phyloP scores from a whole-genome alignment of 2,329 filamentous ascomycete species.

The Aureobasidium sp. region DNA sequence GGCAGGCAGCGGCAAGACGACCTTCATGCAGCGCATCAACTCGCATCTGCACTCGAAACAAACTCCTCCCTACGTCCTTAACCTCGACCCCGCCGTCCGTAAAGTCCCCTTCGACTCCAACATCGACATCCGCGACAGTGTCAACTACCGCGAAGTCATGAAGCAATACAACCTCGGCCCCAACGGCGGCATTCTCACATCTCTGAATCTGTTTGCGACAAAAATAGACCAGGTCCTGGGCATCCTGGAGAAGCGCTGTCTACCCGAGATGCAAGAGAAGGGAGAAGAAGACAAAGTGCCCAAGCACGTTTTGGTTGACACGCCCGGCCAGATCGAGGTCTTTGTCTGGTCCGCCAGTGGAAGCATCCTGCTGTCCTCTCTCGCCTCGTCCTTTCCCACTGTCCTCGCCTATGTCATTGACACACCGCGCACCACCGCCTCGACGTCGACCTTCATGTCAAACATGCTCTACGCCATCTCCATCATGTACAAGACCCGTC shows the following conservation, averaged over 20 bases:
- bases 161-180: constrained; percentile 97
- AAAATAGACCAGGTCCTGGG: constrained; percentile 93
- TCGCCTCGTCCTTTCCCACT: constrained; percentile 91
- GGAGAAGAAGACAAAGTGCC: constrained; percentile 28
- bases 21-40: constrained; percentile 98
- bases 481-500: constrained; percentile 96
- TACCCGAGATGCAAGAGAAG: constrained; percentile 18
- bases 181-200: constrained; percentile 94
- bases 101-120: constrained; percentile 93
- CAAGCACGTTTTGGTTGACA: constrained; percentile 85
- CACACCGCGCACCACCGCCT: constrained; percentile 79
- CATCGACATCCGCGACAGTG: constrained; percentile 96
- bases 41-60: constrained; percentile 66
- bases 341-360: constrained; percentile 98
- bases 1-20: constrained; percentile 98
- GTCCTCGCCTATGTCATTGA: constrained; percentile 97
- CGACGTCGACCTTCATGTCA: constrained; percentile 96
- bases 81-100: constrained; percentile 90
- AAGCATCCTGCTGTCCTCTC: constrained; percentile 83
- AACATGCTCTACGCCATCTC: constrained; percentile 99
- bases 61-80: constrained; percentile 85
- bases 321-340: constrained; percentile 95
- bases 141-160: constrained; percentile 99
- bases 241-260: constrained; percentile 74
- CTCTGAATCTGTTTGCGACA: constrained; percentile 90